Evolutionary conservation across 2,329 filamentous ascomycete species (phyloP), one percentile per base, ranked within the genome.

Genomic region (Chalara sp.): DNA sequence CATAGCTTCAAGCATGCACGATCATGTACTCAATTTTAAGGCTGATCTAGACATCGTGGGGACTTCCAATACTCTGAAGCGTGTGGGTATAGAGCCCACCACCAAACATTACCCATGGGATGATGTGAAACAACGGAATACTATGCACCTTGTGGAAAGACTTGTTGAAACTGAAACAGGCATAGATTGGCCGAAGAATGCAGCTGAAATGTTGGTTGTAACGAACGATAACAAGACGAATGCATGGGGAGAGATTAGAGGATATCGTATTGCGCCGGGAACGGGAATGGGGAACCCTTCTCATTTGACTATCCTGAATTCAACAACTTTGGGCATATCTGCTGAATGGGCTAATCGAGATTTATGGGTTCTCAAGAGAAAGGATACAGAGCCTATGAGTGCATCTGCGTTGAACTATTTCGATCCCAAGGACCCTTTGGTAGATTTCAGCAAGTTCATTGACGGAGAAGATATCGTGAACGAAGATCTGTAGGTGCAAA

Each of bases 11-110:
- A 71, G 68, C 31, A 76, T 79, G 69, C 77, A 80, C 60, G 75
- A 79, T 60, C 77, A 80, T 56, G 74, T 80, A 1, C 58, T 79
- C 37, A 78, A 75, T 56, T 79, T 72, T 67, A 80, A 80, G 58
- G 70, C 70, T 43, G 77, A 79, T 60, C 67, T 79, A 29, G 76
- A 80, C 56, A 70, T 79, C 32, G 63, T 71, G 6, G 76, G 74
- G 12, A 70, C 66, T 1, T 63, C 66, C 37, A 80, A 78, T 61
- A 73, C 69, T 4, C 60, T 76, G 8, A 60, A 63, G 55, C 64
- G 54, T 56, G 64, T 52, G 55, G 61, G 29, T 47, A 49, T 57
- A 46, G 62, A 60, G 49, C 60, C 43, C 50, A 53, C 56, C 51
- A 61, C 59, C 6, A 58, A 60, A 37, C 61, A 51, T 1, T 79